These are phyloP conservation scores for Epicoccum nigrum DNA, from an alignment of 2,329 filamentous ascomycete genomes.

Conservation along the genomic window DNA sequence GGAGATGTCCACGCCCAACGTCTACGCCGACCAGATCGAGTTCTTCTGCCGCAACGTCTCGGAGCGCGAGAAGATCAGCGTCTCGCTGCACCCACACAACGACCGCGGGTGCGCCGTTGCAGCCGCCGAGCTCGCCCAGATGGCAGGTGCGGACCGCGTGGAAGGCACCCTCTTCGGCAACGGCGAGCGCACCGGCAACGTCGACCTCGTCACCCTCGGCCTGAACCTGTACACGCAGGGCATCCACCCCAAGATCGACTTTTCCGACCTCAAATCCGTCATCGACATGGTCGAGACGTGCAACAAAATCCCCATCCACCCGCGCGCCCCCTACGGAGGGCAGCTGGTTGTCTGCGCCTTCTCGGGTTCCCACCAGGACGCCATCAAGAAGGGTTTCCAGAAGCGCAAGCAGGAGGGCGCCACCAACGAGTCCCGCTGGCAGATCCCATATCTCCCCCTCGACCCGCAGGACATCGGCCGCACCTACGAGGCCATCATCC, in stretches of 20 bases:
- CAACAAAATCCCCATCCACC: slow-evolving; percentile 94
- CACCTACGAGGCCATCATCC: slow-evolving; percentile 97
- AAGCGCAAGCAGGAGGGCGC: slow-evolving; percentile 66
- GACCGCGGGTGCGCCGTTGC: slow-evolving; percentile 90
- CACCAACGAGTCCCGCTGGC: slow-evolving; percentile 72
- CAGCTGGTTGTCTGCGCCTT: slow-evolving; percentile 92
- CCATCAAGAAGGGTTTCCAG: slow-evolving; percentile 89
- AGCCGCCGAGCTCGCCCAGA: slow-evolving; percentile 89
- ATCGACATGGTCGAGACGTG: slow-evolving; percentile 90
- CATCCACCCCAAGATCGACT: slow-evolving; percentile 82
- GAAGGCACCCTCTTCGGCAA: slow-evolving; percentile 95
- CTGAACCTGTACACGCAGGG: slow-evolving; percentile 96
- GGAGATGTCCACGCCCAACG: slow-evolving; percentile 91
- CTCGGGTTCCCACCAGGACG: slow-evolving; percentile 90
- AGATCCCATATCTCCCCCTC: slow-evolving; percentile 88
- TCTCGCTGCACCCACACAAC: slow-evolving; percentile 93
- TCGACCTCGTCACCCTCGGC: slow-evolving; percentile 89
- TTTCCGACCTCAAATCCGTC: slow-evolving; percentile 83
- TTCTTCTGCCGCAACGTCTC: slow-evolving; percentile 88
- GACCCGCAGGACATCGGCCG: slow-evolving; percentile 93
- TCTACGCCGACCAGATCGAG: slow-evolving; percentile 96
- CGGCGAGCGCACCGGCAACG: slow-evolving; percentile 93
- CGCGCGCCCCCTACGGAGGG: slow-evolving; percentile 87
- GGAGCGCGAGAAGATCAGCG: slow-evolving; percentile 83
- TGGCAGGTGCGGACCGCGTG: slow-evolving; percentile 93